Evolutionary conservation across 768 basidiomycete genomes (phyloP).

Genomic region (Pulveroboletus sp.): DNA sequence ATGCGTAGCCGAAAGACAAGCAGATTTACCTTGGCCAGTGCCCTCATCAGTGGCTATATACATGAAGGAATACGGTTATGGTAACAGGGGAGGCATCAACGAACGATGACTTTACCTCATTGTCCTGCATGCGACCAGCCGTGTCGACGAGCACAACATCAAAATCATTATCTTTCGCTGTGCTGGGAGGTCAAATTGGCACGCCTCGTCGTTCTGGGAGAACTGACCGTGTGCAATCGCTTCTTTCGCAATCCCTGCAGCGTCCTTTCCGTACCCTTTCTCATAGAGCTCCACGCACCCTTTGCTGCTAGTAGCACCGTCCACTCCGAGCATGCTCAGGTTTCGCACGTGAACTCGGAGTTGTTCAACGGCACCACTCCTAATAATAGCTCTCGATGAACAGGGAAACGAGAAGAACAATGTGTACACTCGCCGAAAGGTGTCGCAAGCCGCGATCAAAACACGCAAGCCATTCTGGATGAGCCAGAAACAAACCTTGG

Average conservation of each 20-base stretch:
- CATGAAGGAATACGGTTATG: slow-evolving; percentile 3
- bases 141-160: slow-evolving; percentile 98
- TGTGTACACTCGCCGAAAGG: slow-evolving; percentile 63
- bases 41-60: slow-evolving; percentile 87
- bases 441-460: slow-evolving; percentile 97
- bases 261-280: slow-evolving; percentile 96
- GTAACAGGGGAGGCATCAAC: neutral
- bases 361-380: slow-evolving; percentile 97
- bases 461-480: slow-evolving; percentile 92
- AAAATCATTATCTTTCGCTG: slow-evolving; percentile 85
- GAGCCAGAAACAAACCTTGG: slow-evolving; percentile 98
- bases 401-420: neutral
- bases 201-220: neutral
- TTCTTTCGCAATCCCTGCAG: slow-evolving; percentile 96
- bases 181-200: slow-evolving; percentile 4
- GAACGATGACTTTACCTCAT: slow-evolving; percentile 58
- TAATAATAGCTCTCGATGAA: slow-evolving; percentile 24
- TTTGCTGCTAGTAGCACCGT: slow-evolving; percentile 63
- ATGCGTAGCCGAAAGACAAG: neutral
- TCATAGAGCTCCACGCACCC: slow-evolving; percentile 90
- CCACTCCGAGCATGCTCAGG: slow-evolving; percentile 74
- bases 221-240: slow-evolving; percentile 81
- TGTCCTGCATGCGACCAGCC: slow-evolving; percentile 98
- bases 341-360: slow-evolving; percentile 95
- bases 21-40: slow-evolving; percentile 78